Evolutionary conservation across 2,329 filamentous ascomycete species (phyloP), one percentile per base, ranked within the genome.

Genomic region (Penicillium sp.): DNA sequence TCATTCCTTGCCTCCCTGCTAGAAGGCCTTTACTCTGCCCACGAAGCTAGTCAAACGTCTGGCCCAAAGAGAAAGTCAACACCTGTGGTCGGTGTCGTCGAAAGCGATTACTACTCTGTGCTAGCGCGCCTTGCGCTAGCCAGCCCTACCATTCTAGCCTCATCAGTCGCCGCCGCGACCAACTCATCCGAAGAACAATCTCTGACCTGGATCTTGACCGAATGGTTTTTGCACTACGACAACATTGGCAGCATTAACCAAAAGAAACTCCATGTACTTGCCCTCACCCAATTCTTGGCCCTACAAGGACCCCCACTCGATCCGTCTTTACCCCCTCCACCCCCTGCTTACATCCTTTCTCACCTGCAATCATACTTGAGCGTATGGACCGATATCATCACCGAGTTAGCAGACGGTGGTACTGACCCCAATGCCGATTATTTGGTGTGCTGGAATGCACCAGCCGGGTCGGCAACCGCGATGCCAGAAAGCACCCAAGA

Each of bases 61-160:
- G 93, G 94, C 0, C 93, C 93, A 0, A 89, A 90, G 68, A 83
- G 84, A 27, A 89, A 84, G 64, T 81, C 85, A 21, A 84, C 87
- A 41, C 84, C 85, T 31, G 84, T 97, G 35, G 88, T 89, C 66
- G 86, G 87, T 13, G 82, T 92, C 12, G 87, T 90, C 0, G 87
- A 96, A 69, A 89, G 89, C 0, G 90, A 96, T 70, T 96, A 96
- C 72, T 89, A 96, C 69, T 84, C 86, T 5, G 86, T 97, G 2
- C 81, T 99, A 2, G 88, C 91, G 2, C 88, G 93, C 1, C 82
- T 97, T 17, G 85, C 88, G 0, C 77, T 96, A 2, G 86, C 87
- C 0, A 89, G 89, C 38, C 90, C 93, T 0, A 75, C 76, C 2
- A 78, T 89, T 2, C 89, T 96, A 64, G 78, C 87, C 13, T 77